Base-by-base conservation (phyloP, 2,329 filamentous ascomycete genomes). In the Akanthomyces dipterigenus region DNA sequence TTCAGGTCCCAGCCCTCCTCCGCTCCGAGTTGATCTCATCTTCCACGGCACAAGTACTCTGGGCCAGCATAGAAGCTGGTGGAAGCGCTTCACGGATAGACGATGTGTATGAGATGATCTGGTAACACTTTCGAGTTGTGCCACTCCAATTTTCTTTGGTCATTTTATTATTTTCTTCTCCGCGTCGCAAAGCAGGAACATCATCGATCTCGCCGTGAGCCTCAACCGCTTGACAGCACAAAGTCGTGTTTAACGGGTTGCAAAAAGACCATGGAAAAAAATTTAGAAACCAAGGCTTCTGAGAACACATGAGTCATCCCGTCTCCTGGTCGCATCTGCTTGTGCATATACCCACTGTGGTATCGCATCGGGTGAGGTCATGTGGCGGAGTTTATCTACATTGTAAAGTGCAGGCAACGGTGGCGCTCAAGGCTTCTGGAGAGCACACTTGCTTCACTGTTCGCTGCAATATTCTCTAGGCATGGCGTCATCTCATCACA, bases 361-460 rank as follows among this genome's bases (percentile, higher is more conserved):
- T 24, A 36, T 42, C 7, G 24, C 56, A 43, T 59, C 56, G 22
- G 34, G 56, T 51, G 46, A 43, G 48, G 36, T 59, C 46, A 51
- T 42, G 46, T 34, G 48, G 46, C 26, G 46, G 46, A 59, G 36
- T 51, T 59, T 50, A 58, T 59, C 56, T 31, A 59, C 56, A 42
- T 43, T 42, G 16, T 22, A 36, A 20, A 20, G 43, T 31, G 11
- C 22, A 28, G 14, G 28, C 34, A 18, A 49, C 16, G 20, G 34
- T 40, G 22, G 45, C 31, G 34, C 11, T 40, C 20, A 20, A 24
- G 31, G n/a, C 5, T 6, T 11, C 3, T 36, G 5, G 5, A 20
- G 16, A 24, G n/a, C n/a, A 24, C n/a, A 38, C 36, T 16, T 34
- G 24, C 49, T 34, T 36, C 18, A 53, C 11, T 36, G 9, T 16